Evolutionary conservation across 192 early-diverging fungal genomes (phyloP).

Genomic region (Entophlyctis luteolus): DNA sequence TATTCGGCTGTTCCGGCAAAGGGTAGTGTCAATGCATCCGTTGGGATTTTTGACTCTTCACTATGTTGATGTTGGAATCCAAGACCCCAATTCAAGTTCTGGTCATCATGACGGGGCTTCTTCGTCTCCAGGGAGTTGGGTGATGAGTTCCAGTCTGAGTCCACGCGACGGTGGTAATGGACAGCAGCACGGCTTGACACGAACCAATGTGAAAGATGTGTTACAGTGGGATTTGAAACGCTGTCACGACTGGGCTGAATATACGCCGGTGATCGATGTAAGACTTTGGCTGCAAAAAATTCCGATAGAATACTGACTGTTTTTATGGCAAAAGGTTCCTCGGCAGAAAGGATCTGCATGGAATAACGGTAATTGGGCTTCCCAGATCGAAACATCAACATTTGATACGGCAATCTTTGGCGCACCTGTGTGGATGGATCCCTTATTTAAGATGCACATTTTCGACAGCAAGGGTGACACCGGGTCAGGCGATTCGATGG

Average conservation of each 20-base stretch:
- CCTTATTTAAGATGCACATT: slow-evolving; percentile 31
- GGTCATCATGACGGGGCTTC: not conserved
- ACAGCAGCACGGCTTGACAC: slow-evolving; percentile 13
- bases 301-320: not conserved
- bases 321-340: not conserved
- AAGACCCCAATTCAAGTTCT: not conserved
- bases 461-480: slow-evolving; percentile 4
- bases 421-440: slow-evolving; percentile 34
- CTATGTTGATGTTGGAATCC: slow-evolving; percentile 32
- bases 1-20: slow-evolving; percentile 25
- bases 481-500: not conserved
- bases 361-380: slow-evolving; percentile 22
- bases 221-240: slow-evolving; percentile 40
- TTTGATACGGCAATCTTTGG: slow-evolving; percentile 23
- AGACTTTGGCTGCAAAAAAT: not conserved
- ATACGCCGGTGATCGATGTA: slow-evolving; percentile 19
- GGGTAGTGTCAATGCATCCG: slow-evolving; percentile 34
- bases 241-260: slow-evolving; percentile 36
- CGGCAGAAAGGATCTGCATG: not conserved
- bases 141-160: not conserved
- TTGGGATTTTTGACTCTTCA: slow-evolving; percentile 33
- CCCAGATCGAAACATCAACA: slow-evolving; percentile 33
- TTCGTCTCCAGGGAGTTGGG: not conserved
- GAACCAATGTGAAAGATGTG: slow-evolving; percentile 28
- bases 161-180: slow-evolving; percentile 10